Evolutionary conservation across 1,284 basidiomycete species (phyloP).

Genomic region (Flammula alnicola): DNA sequence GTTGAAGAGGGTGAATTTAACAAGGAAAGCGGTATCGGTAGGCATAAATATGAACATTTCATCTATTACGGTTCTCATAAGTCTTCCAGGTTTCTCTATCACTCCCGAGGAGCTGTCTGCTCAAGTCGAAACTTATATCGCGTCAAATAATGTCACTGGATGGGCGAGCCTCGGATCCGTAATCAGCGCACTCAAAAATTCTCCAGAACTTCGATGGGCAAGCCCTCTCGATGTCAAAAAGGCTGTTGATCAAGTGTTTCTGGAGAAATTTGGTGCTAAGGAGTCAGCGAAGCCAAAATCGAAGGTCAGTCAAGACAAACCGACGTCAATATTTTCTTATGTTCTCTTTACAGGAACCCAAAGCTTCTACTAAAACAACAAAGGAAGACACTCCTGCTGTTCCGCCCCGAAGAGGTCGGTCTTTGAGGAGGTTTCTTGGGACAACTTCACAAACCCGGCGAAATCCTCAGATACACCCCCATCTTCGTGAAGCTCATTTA

Average conservation of each 20-base stretch:
- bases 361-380: conserved; percentile 37
- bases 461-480: conserved; percentile 87
- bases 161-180: conserved; percentile 80
- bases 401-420: conserved; percentile 64
- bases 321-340: conserved; percentile 1
- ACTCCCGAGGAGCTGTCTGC: conserved; percentile 71
- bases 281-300: conserved; percentile 68
- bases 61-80: neutral
- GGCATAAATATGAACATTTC: conserved; percentile 33
- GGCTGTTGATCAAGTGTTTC: conserved; percentile 81
- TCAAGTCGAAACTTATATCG: conserved; percentile 67
- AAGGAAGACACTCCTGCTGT: conserved; percentile 35
- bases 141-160: conserved; percentile 57
- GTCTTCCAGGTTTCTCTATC: conserved; percentile 75
- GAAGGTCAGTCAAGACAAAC: conserved; percentile 55
- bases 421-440: conserved; percentile 95
- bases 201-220: conserved; percentile 86
- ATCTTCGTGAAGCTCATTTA: conserved; percentile 85
- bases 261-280: conserved; percentile 80
- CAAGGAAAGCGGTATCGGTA: conserved; percentile 87
- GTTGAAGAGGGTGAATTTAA: conserved; percentile 81
- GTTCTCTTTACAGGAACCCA: conserved; percentile 48
- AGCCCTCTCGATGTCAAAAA: conserved; percentile 89
- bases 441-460: conserved; percentile 91
- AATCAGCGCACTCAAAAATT: conserved; percentile 73